Base-by-base conservation (phyloP, 345 rosid species). In the Eucalyptus cloeziana region DNA sequence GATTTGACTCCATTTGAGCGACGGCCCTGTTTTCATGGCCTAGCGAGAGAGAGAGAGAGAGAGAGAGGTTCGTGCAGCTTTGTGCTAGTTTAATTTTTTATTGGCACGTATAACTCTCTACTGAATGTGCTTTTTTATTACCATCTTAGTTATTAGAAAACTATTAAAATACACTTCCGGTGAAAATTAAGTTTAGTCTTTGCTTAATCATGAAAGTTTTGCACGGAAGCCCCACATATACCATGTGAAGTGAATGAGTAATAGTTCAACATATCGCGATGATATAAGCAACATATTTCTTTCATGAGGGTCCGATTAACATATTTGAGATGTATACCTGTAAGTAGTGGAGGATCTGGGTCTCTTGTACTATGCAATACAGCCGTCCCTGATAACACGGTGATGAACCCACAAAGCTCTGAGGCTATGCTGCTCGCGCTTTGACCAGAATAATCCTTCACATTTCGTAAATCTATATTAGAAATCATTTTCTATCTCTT, bases 401-500 rank as follows among this genome's bases (percentile, higher is more conserved):
- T 93, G 56, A 93, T 87, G 90, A 93, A 93, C 79, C 95, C 95
- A 83, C 95, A 93, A 80, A 93, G 95, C 87, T 91, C 95, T 40
- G 94, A 93, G 62, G 90, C 95, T 45, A 93, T 90, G 79, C 86
- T 93, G 93, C 95, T 92, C 17, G 92, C 94, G 86, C 95, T 92
- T 86, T 93, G 94, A 64, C 94, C 95, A 17, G 93, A 90, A 89
- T 91, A 92, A 86, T 93, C 95, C 95, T 93, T 89, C 49, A 88
- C n/a, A 88, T 87, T 86, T 90, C 54, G 49, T 44, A n/a, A 71
- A 58, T 64, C 83, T 86, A 67, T 69, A 64, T 69, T 40, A 67
- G 52, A 43, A 19, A 87, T 64, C 40, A 30, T 52, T 24, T 25
- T 50, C 15, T 43, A 33, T 54, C 62, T 71, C 49, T 79, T 25